phyloP scores from a whole-genome alignment of 495 filamentous ascomycete genomes.

The Hyaloscypha hepaticicola region DNA sequence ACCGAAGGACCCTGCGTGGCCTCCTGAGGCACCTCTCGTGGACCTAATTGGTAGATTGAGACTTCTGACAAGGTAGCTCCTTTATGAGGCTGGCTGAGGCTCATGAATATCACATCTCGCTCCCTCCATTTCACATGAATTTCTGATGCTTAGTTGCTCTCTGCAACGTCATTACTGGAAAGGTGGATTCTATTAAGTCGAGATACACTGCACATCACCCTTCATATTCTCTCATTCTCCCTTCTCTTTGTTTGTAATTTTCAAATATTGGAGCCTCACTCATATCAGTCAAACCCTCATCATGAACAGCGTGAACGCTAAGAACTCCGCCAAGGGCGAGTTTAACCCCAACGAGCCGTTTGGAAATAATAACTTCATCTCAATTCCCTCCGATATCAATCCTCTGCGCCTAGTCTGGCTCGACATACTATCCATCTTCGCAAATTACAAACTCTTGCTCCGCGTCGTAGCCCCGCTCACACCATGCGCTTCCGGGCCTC shows the following conservation, averaged over 20 bases:
- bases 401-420: slow-evolving; percentile 14
- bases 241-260: background rate
- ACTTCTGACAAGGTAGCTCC: background rate
- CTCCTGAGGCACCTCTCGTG: background rate
- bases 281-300: background rate
- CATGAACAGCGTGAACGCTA: background rate
- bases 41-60: background rate
- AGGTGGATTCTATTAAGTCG: background rate
- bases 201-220: background rate
- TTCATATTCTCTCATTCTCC: background rate
- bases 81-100: background rate
- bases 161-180: background rate
- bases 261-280: background rate
- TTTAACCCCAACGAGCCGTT: slow-evolving; percentile 21
- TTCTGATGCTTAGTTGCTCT: background rate
- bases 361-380: slow-evolving; percentile 21
- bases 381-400: slow-evolving; percentile 17
- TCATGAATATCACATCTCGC: background rate
- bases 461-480: slow-evolving; percentile 49
- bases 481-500: slow-evolving; percentile 29
- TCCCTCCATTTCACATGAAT: background rate
- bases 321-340: slow-evolving; percentile 1
- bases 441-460: slow-evolving; percentile 48
- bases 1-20: background rate
- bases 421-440: slow-evolving; percentile 54